These are phyloP conservation scores for Aquilaria agallochum DNA, from an alignment of 441 rosid species.

Conservation along the genomic window DNA sequence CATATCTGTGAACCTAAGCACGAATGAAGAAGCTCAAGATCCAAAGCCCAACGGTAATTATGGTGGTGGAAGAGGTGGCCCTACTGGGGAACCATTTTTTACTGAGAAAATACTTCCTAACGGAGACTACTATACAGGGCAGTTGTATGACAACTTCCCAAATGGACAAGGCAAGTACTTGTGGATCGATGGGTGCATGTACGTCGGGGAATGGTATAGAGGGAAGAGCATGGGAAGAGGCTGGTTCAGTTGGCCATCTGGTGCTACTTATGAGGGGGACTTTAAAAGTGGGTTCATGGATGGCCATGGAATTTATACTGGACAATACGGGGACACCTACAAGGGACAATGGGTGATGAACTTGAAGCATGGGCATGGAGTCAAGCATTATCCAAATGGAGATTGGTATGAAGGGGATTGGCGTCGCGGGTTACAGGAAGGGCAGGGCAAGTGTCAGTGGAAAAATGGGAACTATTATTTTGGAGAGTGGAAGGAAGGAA, in stretches of 20 bases:
- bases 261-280: conserved; percentile 65
- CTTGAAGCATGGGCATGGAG: conserved; percentile 63
- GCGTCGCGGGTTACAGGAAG: conserved; percentile 54
- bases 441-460: conserved; percentile 66
- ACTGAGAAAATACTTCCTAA: conserved; percentile 51
- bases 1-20: conserved; percentile 18
- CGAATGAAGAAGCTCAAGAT: no score
- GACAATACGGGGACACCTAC: conserved; percentile 45
- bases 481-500: conserved; percentile 59
- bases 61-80: conserved; percentile 16
- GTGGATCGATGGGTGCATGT: conserved; percentile 75
- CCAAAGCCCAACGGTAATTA: conserved; percentile 12
- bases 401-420: conserved; percentile 69
- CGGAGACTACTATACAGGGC: conserved; percentile 67
- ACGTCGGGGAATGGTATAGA: conserved; percentile 58
- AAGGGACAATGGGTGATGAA: conserved; percentile 67
- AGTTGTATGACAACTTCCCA: conserved; percentile 57
- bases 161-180: conserved; percentile 66
- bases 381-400: conserved; percentile 44
- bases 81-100: conserved; percentile 30
- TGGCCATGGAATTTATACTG: conserved; percentile 51
- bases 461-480: conserved; percentile 37
- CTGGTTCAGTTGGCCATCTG: conserved; percentile 71
- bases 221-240: conserved; percentile 68
- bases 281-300: conserved; percentile 68